Evolutionary conservation across 225 moss, liverwort and hornwort species (phyloP), one percentile per base, ranked within the genome.

Genomic region (Pseudoscleropodium purum): DNA sequence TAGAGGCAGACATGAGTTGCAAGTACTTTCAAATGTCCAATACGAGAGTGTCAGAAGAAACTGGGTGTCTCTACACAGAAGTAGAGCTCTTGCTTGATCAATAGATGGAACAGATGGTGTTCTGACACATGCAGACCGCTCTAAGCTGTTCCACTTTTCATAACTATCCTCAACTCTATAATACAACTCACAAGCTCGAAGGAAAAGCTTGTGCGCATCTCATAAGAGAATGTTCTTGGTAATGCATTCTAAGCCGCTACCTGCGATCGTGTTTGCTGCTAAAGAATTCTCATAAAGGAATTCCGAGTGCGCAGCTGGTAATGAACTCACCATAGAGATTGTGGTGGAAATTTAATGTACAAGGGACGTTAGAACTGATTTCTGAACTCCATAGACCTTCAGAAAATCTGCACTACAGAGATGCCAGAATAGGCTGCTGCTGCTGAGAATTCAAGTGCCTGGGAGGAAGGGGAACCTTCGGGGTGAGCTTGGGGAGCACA

Each of bases 401-500:
- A 41, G 70, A 84, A 59, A 54, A 41, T 63, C 36, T 59, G 69
- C 84, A 39, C 78, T 68, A 90, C 25, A 75, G 64, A 84, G 83
- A 83, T 61, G 41, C 81, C 43, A 81, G 57, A 81, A 80, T n/a
- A 56, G 62, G 56, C 65, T 67, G 59, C 26, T 81, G 69, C 25
- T 81, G 70, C 29, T 73, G 82, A 52, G 66, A 84, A 36, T 59
- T 74, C 56, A 84, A 84, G 73, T 75, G 80, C 43, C 75, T 41
- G 49, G 86, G 70, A 78, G 91, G 90, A 18, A 92, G 78, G 20
- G 92, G 94, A 41, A 91, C 82, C 33, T 85, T 88, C 2, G 89
- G 87, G 54, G 84, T 82, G 27, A 94, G 92, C 75, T 89, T 92
- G 83, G 94, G 94, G 18, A 94, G 91, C 89, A 94, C 91, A 29